These are phyloP conservation scores for Dothistroma septosporum DNA, from an alignment of 2,329 filamentous ascomycete genomes.

Conservation along the genomic window DNA sequence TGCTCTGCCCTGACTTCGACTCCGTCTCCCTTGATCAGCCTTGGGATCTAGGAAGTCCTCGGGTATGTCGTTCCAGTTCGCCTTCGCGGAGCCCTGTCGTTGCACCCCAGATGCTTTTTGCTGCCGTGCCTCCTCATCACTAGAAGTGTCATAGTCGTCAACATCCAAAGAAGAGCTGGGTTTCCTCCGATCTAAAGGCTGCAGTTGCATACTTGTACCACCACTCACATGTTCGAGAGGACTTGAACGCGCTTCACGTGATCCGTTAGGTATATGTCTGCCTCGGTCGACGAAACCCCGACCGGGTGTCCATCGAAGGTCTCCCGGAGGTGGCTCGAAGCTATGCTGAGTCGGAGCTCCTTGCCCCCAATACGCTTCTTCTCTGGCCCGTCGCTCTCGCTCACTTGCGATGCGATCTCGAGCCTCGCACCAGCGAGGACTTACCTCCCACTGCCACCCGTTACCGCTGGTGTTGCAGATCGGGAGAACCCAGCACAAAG, in stretches of 20 bases:
- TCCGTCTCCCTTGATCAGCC: slow-evolving; percentile 23
- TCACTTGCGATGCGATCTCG: slow-evolving; percentile 54
- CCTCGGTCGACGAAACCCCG: slow-evolving; percentile 37
- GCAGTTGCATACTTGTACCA: slow-evolving; percentile 36
- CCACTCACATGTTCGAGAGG: slow-evolving; percentile 4
- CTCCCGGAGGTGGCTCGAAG: slow-evolving; percentile 16
- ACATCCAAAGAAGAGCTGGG: slow-evolving; percentile 27
- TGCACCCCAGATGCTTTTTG: slow-evolving; percentile 1
- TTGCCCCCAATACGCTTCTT: slow-evolving; percentile 21
- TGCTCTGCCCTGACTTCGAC: slow-evolving; percentile 29
- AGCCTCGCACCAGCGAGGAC: slow-evolving; percentile 69
- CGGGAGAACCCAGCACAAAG: slow-evolving; percentile 72
- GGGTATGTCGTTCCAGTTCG: slow-evolving; percentile 49
- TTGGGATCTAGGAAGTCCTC: slow-evolving; percentile 41
- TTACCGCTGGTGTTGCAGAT: slow-evolving; percentile 83
- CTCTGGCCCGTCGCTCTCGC: slow-evolving; percentile 36
- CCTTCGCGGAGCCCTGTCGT: slow-evolving; percentile 24
- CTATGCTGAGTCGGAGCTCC: slow-evolving; percentile 6
- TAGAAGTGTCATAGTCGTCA: slow-evolving; percentile 32
- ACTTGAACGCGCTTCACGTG: not conserved
- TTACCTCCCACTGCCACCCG: slow-evolving; percentile 92
- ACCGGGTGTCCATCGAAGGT: slow-evolving; percentile 29
- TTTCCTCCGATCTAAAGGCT: slow-evolving; percentile 37
- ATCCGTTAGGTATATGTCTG: not conserved
- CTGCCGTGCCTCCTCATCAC: slow-evolving; percentile 26